Evolutionary conservation across 495 filamentous ascomycete genomes (phyloP).

Genomic region (Podospora conica): DNA sequence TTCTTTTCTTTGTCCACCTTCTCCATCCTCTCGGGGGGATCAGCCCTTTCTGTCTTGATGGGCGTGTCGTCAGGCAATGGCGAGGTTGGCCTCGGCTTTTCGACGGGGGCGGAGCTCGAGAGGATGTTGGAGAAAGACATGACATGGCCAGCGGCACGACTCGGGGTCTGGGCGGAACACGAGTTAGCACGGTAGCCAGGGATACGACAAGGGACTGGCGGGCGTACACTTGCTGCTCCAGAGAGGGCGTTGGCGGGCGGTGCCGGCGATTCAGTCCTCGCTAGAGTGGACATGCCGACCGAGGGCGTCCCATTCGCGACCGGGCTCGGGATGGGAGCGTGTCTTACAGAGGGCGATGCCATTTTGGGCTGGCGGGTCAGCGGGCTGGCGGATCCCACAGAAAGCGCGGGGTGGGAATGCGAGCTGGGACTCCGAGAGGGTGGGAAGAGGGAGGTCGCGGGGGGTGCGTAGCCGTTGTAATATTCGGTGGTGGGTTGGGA

Average conservation of each 20-base stretch:
- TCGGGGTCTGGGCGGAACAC: slow-evolving; percentile 45
- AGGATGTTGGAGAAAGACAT: slow-evolving; percentile 93
- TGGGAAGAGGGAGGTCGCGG: slow-evolving; percentile 48
- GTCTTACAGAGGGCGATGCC: slow-evolving; percentile 44
- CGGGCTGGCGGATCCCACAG: slow-evolving; percentile 48
- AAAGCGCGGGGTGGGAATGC: slow-evolving; percentile 48
- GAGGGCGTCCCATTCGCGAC: slow-evolving; percentile 42
- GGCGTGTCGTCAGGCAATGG: slow-evolving; percentile 26
- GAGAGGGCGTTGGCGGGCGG: slow-evolving; percentile 23
- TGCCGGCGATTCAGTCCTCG: slow-evolving; percentile 41
- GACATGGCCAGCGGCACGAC: slow-evolving; percentile 67
- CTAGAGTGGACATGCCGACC: slow-evolving; percentile 31
- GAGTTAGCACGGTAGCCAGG: neutral
- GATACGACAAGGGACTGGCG: slow-evolving; percentile 16
- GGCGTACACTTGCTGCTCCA: slow-evolving; percentile 32
- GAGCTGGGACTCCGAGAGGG: slow-evolving; percentile 48
- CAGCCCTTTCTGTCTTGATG: slow-evolving; percentile 23
- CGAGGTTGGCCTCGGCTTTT: slow-evolving; percentile 41
- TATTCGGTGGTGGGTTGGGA: slow-evolving; percentile 40
- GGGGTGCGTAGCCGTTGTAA: slow-evolving; percentile 52
- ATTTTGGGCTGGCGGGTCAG: slow-evolving; percentile 46
- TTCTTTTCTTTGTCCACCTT: slow-evolving; percentile 27
- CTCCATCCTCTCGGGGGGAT: slow-evolving; percentile 14
- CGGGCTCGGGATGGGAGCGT: slow-evolving; percentile 37
- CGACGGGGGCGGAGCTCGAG: slow-evolving; percentile 60